Evolutionary conservation across 805 yeast genomes (phyloP).

Genomic region (Lachancea nothofagi): DNA sequence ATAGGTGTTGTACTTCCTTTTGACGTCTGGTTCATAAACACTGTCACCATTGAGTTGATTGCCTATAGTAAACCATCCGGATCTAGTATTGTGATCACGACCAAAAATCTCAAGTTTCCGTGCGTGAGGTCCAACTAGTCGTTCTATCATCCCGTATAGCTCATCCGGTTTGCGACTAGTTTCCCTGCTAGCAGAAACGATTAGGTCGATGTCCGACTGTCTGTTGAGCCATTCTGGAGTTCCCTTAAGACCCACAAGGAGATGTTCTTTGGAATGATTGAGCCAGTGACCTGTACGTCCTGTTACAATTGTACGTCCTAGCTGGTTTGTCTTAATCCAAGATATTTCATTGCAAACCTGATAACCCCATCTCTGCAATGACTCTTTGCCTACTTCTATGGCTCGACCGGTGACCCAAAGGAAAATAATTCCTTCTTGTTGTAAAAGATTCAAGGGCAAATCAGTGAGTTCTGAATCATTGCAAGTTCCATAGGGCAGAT

Average conservation of each 20-base stretch:
- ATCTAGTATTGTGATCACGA: constrained; percentile 74
- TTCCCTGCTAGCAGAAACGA: constrained; percentile 81
- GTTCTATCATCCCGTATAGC: constrained; percentile 75
- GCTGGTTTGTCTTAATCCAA: constrained; percentile 88
- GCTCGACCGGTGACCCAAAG: constrained; percentile 97
- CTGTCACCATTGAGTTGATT: constrained; percentile 62
- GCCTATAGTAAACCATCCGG: constrained; percentile 90
- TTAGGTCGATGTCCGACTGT: constrained; percentile 64
- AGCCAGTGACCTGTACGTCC: constrained; percentile 98
- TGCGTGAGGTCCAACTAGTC: constrained; percentile 71
- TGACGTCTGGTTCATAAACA: constrained; percentile 55
- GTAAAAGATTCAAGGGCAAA: constrained; percentile 62
- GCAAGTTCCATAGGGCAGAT: constrained; percentile 68
- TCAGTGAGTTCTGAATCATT: constrained; percentile 68
- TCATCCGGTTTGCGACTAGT: constrained; percentile 91
- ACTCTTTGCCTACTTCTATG: constrained; percentile 77
- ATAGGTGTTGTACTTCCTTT: constrained; percentile 33
- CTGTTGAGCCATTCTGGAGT: constrained; percentile 64
- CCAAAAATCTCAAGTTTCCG: constrained; percentile 88
- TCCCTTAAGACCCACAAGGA: constrained; percentile 82
- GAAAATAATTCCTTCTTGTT: constrained; percentile 76
- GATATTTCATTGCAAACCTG: constrained; percentile 68
- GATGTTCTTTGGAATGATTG: constrained; percentile 89
- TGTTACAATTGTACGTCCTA: constrained; percentile 83
- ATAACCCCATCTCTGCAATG: constrained; percentile 80